Base-by-base conservation (phyloP, 192 early-diverging fungal species). In the Spizellomyces sp. region DNA sequence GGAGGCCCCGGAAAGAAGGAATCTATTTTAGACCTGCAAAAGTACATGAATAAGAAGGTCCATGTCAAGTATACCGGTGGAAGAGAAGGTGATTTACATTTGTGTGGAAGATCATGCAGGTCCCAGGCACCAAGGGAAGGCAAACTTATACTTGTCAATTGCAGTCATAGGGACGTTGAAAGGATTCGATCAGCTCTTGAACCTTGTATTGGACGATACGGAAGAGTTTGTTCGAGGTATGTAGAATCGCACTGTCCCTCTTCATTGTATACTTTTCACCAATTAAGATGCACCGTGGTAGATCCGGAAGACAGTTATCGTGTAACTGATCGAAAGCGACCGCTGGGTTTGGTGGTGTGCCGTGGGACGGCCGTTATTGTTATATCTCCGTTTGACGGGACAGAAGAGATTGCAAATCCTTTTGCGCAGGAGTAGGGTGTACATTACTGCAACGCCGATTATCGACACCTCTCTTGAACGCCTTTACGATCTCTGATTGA, bases 191-290 rank as follows among this genome's bases (percentile, higher is more conserved):
- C 95, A 86, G 45, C 85, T 99, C 54, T 77, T 93, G 62, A 99
- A 99, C 78, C 87, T 99, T 55, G 95, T 99, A 6, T 80, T 99
- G 59, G 95, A 99, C 76, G 89, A 98, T 42, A 92, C 94, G 0
- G 89, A 90, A 45, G 96, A 99, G 75, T 86, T 86, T 52, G 48
- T 93, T 10, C 83, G 86, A 81, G 89, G 91, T 74, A 27, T 4
- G 59, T 61, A 5, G 4, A n/a, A 65, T 48, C 14, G 44, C 64
- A 17, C 41, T 8, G 5, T 42, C 46, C 15, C 64, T 45, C 64
- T 36, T 36, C 27, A 36, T 36, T 36, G 27, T 36, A 36, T 2
- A 36, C 27, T 36, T 36, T 36, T 36, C 27, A 0, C 27, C 1
- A 3, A 0, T 36, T 36, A 36, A 36, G 27, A 3, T 36, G 27